A percentile compares a stretch with the other conserved stretches of the same genome.
phyloP scores from a whole-genome alignment of 805 yeast species.

The Saturnispora bothae region DNA sequence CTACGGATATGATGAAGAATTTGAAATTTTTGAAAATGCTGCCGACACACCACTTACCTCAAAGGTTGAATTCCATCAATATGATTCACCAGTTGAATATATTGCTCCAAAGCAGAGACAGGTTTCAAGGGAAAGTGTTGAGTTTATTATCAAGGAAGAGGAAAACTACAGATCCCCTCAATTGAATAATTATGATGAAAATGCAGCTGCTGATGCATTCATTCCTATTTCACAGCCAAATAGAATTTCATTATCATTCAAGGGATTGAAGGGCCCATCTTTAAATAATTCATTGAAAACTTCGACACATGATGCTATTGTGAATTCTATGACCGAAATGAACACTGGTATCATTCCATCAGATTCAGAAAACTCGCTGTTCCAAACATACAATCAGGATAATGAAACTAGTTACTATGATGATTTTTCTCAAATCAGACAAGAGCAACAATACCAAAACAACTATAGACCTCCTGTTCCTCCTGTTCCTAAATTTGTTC shows the following conservation, averaged over 20 bases:
- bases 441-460: background rate
- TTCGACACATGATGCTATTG: slow-evolving; percentile 21
- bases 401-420: background rate
- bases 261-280: slow-evolving; percentile 52
- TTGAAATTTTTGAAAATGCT: slow-evolving; percentile 2
- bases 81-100: slow-evolving; percentile 1
- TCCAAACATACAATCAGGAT: slow-evolving; percentile 1
- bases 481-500: background rate
- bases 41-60: slow-evolving; percentile 2
- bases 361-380: slow-evolving; percentile 14
- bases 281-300: slow-evolving; percentile 23
- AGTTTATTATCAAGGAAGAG: slow-evolving; percentile 10
- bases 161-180: slow-evolving; percentile 6
- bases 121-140: slow-evolving; percentile 10
- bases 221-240: slow-evolving; percentile 6
- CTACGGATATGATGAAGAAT: slow-evolving; percentile 2
- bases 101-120: slow-evolving; percentile 2
- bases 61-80: background rate
- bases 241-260: slow-evolving; percentile 40
- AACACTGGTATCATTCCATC: slow-evolving; percentile 12
- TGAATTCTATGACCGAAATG: slow-evolving; percentile 19
- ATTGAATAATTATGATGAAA: background rate
- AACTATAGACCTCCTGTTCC: background rate
- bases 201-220: no score
- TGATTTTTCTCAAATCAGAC: background rate